Evolutionary conservation across 106 monocot species (phyloP).

Genomic region (Phalaenopsis aphrodite): DNA sequence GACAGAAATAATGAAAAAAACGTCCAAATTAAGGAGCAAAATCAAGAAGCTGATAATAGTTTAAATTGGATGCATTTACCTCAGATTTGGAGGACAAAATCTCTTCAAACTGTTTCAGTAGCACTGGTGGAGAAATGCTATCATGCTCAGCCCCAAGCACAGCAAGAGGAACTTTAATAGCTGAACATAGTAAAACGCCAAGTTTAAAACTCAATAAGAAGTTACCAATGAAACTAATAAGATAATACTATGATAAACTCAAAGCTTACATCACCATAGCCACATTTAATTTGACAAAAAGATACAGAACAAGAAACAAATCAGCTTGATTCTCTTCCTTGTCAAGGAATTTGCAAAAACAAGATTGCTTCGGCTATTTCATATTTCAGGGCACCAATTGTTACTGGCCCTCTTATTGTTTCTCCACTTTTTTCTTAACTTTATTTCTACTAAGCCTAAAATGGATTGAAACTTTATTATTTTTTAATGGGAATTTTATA

Average conservation of each 20-base stretch:
- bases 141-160: slow-evolving; percentile 60
- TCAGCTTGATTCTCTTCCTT: background rate
- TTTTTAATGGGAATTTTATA: background rate
- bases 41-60: background rate
- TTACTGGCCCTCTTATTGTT: too few species aligned
- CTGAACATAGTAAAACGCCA: slow-evolving; percentile 22
- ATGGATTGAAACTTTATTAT: background rate
- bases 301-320: background rate
- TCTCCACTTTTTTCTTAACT: background rate
- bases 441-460: background rate
- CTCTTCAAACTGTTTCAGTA: slow-evolving; percentile 52
- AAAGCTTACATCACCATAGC: background rate
- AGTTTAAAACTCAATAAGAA: background rate
- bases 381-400: background rate
- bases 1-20: too few species aligned
- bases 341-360: background rate
- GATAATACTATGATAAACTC: background rate
- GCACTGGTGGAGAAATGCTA: slow-evolving; percentile 31
- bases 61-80: slow-evolving; percentile 19
- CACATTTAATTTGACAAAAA: too few species aligned
- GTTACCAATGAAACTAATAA: background rate
- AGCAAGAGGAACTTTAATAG: slow-evolving; percentile 27
- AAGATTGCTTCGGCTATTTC: background rate
- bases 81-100: slow-evolving; percentile 36
- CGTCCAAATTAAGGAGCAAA: too few species aligned